Percentiles rank a stretch among this genome's conserved stretches.
phyloP scores from a whole-genome alignment of 2,329 filamentous ascomycete species.

The Cordyceps pruinosa region DNA sequence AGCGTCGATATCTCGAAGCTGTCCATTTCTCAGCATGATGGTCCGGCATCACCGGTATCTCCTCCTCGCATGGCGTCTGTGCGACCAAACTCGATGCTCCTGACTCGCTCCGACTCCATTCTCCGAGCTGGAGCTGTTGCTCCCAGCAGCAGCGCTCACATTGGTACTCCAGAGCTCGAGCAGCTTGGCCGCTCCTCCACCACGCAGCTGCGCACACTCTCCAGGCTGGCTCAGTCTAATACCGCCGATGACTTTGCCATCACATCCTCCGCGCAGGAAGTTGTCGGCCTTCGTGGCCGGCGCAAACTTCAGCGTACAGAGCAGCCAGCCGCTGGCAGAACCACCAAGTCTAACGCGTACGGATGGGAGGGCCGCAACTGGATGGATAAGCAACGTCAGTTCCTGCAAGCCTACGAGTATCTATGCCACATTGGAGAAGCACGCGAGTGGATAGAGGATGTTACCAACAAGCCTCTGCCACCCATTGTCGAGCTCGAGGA shows the following conservation, averaged over 20 bases:
- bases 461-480: conserved; percentile 77
- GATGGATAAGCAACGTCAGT: conserved; percentile 99
- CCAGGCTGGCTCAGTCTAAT: conserved; percentile 69
- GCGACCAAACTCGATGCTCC: conserved; percentile 55
- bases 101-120: conserved; percentile 51
- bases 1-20: conserved; percentile 56
- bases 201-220: conserved; percentile 79
- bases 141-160: conserved; percentile 32
- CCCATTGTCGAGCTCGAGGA: conserved; percentile 93
- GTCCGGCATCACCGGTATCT: conserved; percentile 34
- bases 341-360: conserved; percentile 46
- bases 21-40: conserved; percentile 40
- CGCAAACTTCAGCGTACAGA: conserved; percentile 70
- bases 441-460: conserved; percentile 96
- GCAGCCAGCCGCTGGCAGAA: conserved; percentile 40
- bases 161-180: conserved; percentile 68
- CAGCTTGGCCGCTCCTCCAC: conserved; percentile 84
- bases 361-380: conserved; percentile 81
- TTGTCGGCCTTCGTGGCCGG: conserved; percentile 78
- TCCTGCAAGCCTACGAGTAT: conserved; percentile 95
- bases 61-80: conserved; percentile 35
- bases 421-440: conserved; percentile 98
- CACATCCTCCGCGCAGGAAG: conserved; percentile 71
- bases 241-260: conserved; percentile 76
- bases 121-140: conserved; percentile 28